Base-by-base conservation (phyloP, 163 green algal species). In the Scenedesmus sp. region DNA sequence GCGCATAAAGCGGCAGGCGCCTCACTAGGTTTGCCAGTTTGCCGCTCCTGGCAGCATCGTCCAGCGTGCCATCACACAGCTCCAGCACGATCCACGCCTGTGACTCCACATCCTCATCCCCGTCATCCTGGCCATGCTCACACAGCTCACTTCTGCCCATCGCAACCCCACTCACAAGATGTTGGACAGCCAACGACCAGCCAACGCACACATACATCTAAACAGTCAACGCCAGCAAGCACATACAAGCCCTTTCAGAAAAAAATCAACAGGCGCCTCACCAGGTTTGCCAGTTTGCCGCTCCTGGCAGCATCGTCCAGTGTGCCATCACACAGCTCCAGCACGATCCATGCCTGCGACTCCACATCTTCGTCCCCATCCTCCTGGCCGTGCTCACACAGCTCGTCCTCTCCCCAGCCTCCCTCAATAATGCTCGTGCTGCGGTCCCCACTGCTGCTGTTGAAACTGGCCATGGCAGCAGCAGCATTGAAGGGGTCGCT, bases 51-150 rank as follows among this genome's bases (percentile, higher is more conserved):
- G 82, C 82, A 23, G 82, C 82, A 4, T 57, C 54, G 18, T 87
- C 82, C 4, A 87, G 82, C 16, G 82, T 87, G 54, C 82, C 82
- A 52, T 60, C 82, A 34, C 59, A 52, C 7, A 87, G 54, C 82
- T 87, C 82, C 4, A 70, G 56, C 82, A 87, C 82, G 8, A 87
- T 87, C 82, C 82, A 87, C 0, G 82, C 59, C 82, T 87, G 82
- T 26, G 82, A 73, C 82, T 87, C 82, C 20, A 87, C 54, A 16
- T 54, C 26, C 0, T 46, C 54, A 13, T 87, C 82, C 6, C 1
- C 56, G 20, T 64, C 52, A 5, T 4, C 18, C 20, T 87, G 23
- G 8, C 59, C 82, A 18, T 55, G 59, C 54, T 87, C 82, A 46
- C 82, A 73, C 16, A 70, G 54, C 16, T 66, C 82, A 46, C n/a